These are phyloP conservation scores for Reticulascus tulasneorum DNA, from an alignment of 2,329 filamentous ascomycete species.

Conservation along the genomic window DNA sequence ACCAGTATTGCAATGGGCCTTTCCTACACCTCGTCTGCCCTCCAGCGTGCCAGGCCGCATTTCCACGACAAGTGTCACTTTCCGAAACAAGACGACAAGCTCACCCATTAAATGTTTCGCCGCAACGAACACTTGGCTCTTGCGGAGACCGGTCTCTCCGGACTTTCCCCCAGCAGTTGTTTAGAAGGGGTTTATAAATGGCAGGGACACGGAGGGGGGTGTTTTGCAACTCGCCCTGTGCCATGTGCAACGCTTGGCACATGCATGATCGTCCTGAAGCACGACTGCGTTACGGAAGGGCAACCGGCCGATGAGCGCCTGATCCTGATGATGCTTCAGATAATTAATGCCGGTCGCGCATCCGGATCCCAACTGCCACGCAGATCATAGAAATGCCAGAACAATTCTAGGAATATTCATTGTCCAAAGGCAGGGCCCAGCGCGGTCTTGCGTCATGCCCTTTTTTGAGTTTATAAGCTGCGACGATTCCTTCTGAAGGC, in stretches of 20 bases:
- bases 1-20: too few relatives aligned
- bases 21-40: too few relatives aligned
- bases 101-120: not conserved
- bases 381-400: conserved; percentile 12
- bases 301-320: conserved; percentile 8
- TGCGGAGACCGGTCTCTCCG: conserved; percentile 12
- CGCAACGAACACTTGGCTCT: conserved; percentile 14
- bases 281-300: conserved; percentile 13
- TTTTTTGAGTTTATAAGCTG: not conserved
- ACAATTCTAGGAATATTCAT: not conserved
- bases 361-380: conserved; percentile 2
- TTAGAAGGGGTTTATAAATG: not conserved
- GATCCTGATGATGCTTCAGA: conserved; percentile 9
- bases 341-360: conserved; percentile 7
- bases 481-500: not conserved
- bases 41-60: too few relatives aligned
- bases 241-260: conserved; percentile 14
- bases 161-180: conserved; percentile 3
- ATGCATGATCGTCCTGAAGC: conserved; percentile 15
- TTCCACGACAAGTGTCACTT: too few relatives aligned
- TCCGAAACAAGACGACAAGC: too few relatives aligned
- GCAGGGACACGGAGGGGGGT: not conserved
- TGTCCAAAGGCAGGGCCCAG: not conserved
- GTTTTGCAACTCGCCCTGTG: conserved; percentile 9
- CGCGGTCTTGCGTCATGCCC: not conserved